Conservation (phyloP, 371 early-diverging fungal species). For the Apophysomyces variabilis region DNA sequence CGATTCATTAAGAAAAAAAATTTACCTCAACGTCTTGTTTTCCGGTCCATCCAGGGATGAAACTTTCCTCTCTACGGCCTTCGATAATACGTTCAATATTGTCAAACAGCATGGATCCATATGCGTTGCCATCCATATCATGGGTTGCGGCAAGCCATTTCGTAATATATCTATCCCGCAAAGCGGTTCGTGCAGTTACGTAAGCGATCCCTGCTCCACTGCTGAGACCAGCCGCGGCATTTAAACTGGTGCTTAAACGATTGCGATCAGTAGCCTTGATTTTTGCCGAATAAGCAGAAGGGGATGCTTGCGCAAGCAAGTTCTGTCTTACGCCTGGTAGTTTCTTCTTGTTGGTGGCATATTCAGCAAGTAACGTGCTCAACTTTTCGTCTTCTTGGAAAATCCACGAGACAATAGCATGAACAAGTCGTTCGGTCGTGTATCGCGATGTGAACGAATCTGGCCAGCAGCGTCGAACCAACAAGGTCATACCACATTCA, state of each 20-base stretch:
- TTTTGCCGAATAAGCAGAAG: conserved; percentile 14
- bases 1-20: neutral
- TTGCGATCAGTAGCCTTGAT: conserved; percentile 32
- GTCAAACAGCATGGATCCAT: conserved; percentile 36
- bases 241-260: conserved; percentile 31
- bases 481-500: conserved; percentile 58
- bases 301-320: neutral
- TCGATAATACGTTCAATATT: conserved; percentile 42
- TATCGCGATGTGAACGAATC: conserved; percentile 61
- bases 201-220: conserved; percentile 51
- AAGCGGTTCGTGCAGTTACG: conserved; percentile 44
- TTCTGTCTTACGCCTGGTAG: conserved; percentile 25
- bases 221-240: conserved; percentile 31
- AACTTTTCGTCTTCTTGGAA: conserved; percentile 60
- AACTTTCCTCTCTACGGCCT: conserved; percentile 31
- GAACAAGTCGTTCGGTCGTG: conserved; percentile 49
- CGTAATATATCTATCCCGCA: conserved; percentile 45
- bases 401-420: conserved; percentile 58
- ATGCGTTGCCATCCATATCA: conserved; percentile 39
- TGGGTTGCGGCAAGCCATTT: conserved; percentile 47
- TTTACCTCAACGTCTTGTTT: conserved; percentile 33
- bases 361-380: conserved; percentile 41
- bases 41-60: conserved; percentile 31
- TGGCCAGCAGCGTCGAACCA: conserved; percentile 62
- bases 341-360: conserved; percentile 33